These are phyloP conservation scores for Saccharata proteae DNA, from an alignment of 2,329 filamentous ascomycete genomes.

Conservation along the genomic window DNA sequence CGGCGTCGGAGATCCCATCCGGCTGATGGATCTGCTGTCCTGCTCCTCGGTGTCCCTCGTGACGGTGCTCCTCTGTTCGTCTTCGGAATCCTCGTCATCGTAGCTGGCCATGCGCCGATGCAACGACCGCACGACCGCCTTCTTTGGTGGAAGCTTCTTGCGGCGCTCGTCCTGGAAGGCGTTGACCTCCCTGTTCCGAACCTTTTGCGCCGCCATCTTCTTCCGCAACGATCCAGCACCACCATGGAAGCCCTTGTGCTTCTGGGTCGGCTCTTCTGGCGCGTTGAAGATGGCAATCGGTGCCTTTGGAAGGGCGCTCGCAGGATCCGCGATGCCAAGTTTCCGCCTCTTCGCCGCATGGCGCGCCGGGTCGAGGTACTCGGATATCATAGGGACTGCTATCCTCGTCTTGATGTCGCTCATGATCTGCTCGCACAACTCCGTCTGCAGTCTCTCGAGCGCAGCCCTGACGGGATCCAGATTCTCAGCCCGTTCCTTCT, in stretches of 20 bases:
- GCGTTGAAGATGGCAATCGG: constrained; percentile 38
- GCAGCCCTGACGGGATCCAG: constrained; percentile 86
- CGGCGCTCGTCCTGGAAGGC: constrained; percentile 47
- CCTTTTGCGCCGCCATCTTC: constrained; percentile 2
- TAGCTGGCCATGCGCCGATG: constrained; percentile 67
- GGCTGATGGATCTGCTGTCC: constrained; percentile 71
- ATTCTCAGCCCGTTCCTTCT: constrained; percentile 71
- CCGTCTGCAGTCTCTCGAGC: constrained; percentile 61
- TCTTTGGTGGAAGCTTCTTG: constrained; percentile 40
- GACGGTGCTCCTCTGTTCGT: constrained; percentile 57
- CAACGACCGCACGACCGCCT: constrained; percentile 59
- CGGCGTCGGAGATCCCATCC: constrained; percentile 40
- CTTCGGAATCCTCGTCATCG: constrained; percentile 65
- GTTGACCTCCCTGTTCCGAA: too few species aligned
- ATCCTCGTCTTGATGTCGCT: constrained; percentile 81
- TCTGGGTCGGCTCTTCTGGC: constrained; percentile 1
- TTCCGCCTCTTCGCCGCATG: constrained; percentile 69
- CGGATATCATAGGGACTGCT: constrained; percentile 66
- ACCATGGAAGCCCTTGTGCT: constrained; percentile 6
- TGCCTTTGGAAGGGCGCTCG: constrained; percentile 42
- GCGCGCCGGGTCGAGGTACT: constrained; percentile 70
- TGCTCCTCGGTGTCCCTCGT: constrained; percentile 72
- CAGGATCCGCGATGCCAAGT: constrained; percentile 62
- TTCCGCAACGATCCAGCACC: constrained; percentile 4
- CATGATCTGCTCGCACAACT: constrained; percentile 77